These are phyloP conservation scores for Verruconis gallopava DNA, from an alignment of 2,329 filamentous ascomycete species.

Conservation along the genomic window DNA sequence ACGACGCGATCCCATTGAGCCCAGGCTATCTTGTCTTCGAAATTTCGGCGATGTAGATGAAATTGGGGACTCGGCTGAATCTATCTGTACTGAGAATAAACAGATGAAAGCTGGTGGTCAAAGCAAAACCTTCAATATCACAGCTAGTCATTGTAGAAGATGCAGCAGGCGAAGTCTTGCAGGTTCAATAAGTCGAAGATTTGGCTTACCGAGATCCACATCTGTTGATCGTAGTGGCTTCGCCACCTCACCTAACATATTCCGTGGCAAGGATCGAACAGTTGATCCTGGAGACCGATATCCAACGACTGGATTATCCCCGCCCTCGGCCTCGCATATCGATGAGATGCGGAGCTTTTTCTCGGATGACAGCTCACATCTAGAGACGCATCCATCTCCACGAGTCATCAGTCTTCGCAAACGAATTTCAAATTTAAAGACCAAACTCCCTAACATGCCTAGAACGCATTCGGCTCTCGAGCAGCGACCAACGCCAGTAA, in stretches of 20 bases:
- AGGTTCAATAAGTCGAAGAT: slow-evolving; percentile 11
- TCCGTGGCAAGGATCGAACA: slow-evolving; percentile 17
- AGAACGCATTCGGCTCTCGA: slow-evolving; percentile 12
- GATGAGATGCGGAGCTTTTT: slow-evolving; percentile 31
- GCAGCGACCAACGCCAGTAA: neutral
- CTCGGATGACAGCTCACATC: slow-evolving; percentile 26
- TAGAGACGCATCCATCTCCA: slow-evolving; percentile 12
- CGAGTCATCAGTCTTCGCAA: slow-evolving; percentile 20
- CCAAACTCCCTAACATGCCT: slow-evolving; percentile 13
- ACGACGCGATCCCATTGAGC: slow-evolving; percentile 7
- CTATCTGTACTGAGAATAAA: neutral
- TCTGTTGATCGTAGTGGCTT: slow-evolving; percentile 9
- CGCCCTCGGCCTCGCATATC: slow-evolving; percentile 27
- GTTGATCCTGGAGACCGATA: slow-evolving; percentile 35
- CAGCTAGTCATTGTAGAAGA: slow-evolving; percentile 9
- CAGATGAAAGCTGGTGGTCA: neutral
- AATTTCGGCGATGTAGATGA: slow-evolving; percentile 1
- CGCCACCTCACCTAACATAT: slow-evolving; percentile 13
- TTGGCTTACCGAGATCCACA: slow-evolving; percentile 7
- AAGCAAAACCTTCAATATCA: slow-evolving; percentile 7
- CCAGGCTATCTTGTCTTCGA: slow-evolving; percentile 9
- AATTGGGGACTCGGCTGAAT: neutral
- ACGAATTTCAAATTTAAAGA: slow-evolving; percentile 21
- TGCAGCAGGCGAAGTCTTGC: slow-evolving; percentile 11
- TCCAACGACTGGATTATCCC: slow-evolving; percentile 32